Base-by-base conservation (phyloP, 495 filamentous ascomycete genomes). In the Penicillium argentinense region DNA sequence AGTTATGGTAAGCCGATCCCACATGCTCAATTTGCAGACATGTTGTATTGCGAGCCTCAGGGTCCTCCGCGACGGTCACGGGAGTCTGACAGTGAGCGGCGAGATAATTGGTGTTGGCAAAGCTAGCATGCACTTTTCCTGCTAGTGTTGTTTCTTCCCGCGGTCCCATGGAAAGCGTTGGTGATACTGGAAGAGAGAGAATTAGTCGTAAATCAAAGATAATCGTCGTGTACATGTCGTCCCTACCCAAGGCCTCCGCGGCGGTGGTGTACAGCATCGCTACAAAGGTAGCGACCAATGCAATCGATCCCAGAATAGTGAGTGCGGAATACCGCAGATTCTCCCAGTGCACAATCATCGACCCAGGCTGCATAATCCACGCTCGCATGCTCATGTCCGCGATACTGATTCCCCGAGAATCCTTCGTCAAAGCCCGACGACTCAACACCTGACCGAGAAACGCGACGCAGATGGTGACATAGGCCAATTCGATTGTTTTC, bases 241-340 rank as follows among this genome's bases (percentile, higher is more conserved):
- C 40, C 59, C 37, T 47, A 78, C 75, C 74, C 40, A 90, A 57
- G 3, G 85, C 81, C 53, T 87, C 81, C 0, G 84, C 83, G 0
- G 87, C 86, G 6, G 86, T 86, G 2, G 85, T 87, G 55, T 89
- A 91, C 6, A 89, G 63, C 68, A 84, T 80, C 7, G 82, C 78
- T 2, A 78, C 71, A 18, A 89, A 32, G 0, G 86, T 77, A 2
- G 78, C 80, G 22, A 76, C 60, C 43, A 90, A 55, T 0, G 81
- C 71, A 3, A 87, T 59, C 0, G 62, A 37, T 0, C 86, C 86
- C 12, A 89, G 64, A 1, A 82, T 50, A 3, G 82, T 80, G 8
- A 78, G 42, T 0, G 68, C 83, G 2, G 83, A 83, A 51, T 83
- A 80, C 16, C 75, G 73, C 13, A 89, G 62, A 11, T 74, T 74